These are phyloP conservation scores for Coemansia sp. DNA, from an alignment of 192 early-diverging fungal species.

Conservation along the genomic window DNA sequence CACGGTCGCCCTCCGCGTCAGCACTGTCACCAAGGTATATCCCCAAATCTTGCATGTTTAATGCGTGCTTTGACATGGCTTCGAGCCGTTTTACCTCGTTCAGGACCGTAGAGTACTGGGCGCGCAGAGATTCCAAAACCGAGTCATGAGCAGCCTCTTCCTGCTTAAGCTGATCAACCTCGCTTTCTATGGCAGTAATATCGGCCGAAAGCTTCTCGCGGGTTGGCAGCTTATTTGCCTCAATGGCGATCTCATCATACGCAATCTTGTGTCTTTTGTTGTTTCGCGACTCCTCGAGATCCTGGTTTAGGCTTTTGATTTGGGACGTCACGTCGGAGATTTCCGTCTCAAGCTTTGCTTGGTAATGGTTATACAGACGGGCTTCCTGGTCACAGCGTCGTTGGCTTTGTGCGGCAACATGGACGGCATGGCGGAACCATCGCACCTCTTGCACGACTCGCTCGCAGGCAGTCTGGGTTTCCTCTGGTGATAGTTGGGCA, in stretches of 20 bases:
- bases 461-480: conserved; percentile 16
- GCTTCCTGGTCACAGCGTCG: conserved; percentile 30
- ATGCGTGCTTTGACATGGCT: conserved; percentile 37
- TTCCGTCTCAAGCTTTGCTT: conserved; percentile 8
- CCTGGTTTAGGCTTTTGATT: conserved; percentile 28
- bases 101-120: conserved; percentile 32
- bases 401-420: conserved; percentile 42
- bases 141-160: conserved; percentile 31
- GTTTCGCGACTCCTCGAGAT: conserved; percentile 44
- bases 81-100: conserved; percentile 35
- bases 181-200: conserved; percentile 25
- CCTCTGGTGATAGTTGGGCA: conserved; percentile 21
- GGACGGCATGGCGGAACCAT: conserved; percentile 44
- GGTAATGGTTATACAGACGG: conserved; percentile 15
- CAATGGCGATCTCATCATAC: conserved; percentile 48
- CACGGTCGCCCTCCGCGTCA: conserved; percentile 18
- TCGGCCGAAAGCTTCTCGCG: conserved; percentile 28
- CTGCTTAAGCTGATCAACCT: conserved; percentile 38
- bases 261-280: conserved; percentile 51
- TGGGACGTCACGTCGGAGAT: conserved; percentile 10
- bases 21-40: conserved; percentile 38
- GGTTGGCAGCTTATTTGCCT: conserved; percentile 36
- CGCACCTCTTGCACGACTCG: conserved; percentile 42
- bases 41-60: conserved; percentile 46
- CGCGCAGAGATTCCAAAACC: conserved; percentile 25